Evolutionary conservation across 495 filamentous ascomycete genomes (phyloP), one percentile per base, ranked within the genome.

Genomic region (Ramalina intermedia): DNA sequence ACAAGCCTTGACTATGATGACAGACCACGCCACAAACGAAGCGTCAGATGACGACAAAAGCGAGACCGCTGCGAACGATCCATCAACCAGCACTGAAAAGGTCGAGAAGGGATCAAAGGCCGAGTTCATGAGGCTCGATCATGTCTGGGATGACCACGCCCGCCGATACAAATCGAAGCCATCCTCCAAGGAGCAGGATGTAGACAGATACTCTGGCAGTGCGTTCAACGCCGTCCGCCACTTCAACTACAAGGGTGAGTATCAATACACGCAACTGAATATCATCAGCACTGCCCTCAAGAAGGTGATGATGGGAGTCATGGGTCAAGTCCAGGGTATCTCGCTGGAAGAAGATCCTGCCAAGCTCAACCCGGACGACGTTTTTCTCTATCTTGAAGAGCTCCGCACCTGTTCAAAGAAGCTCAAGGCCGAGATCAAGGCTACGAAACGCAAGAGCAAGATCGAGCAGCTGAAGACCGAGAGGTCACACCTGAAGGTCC

Each of bases 201-300:
- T 78, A 23, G 76, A 85, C 37, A 81, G 91, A 54, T 93, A 86
- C 60, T 81, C 89, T 54, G 77, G 89, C 50, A 91, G 83, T 60
- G 73, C 89, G 40, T 95, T 95, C 66, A 87, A 84, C 27, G 84
- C 94, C 11, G 78, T 87, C 37, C 79, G 87, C 48, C 82, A 78
- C 44, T 93, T 94, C 58, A 80, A 87, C 59, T 90, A 82, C 80
- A 84, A 94, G 57, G 85, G 87, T 54, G 89, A 89, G 58, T 89
- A 87, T 59, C 67, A 75, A 50, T 73, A 80, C 26, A 91, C 85
- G 0, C 69, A 81, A 21, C 77, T 95, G 35, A 85, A 94, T 56
- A 84, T 95, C 63, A 94, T 93, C 65, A 89, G 85, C 53, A 85
- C 84, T 53, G 67, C 74, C 46, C 71, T 95, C 4, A 81, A 80